Conservation (phyloP, 345 rosid genomes). For the Bretschneidera sinensis region DNA sequence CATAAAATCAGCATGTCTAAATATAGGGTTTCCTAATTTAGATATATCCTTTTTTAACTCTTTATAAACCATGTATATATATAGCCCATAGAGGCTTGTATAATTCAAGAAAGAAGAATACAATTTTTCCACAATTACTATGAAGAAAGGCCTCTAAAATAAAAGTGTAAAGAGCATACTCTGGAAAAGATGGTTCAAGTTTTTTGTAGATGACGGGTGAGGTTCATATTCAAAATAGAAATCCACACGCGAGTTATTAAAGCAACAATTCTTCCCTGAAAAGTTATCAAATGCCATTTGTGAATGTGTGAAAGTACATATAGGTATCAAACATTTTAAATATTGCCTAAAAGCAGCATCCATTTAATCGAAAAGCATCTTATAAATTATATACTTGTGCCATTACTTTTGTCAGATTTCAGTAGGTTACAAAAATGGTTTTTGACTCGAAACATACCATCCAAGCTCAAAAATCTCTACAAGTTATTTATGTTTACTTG, state of each 20-base stretch:
- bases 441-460: no score
- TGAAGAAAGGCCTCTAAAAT: not conserved
- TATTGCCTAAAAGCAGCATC: not conserved
- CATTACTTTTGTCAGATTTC: not conserved
- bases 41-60: no score
- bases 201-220: constrained; percentile 85
- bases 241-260: constrained; percentile 59
- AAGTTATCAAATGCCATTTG: constrained; percentile 7
- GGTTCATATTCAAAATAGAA: constrained; percentile 77
- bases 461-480: no score
- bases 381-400: no score
- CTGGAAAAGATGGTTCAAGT: constrained; percentile 86
- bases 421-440: no score
- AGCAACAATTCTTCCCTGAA: constrained; percentile 84
- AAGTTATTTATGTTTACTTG: no score
- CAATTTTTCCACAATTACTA: no score
- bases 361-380: not conserved
- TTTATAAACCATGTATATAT: no score
- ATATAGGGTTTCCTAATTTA: no score
- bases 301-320: not conserved
- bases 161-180: constrained; percentile 42
- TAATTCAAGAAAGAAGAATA: no score
- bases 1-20: no score
- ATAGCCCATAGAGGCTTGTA: no score
- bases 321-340: not conserved